These are phyloP conservation scores for Fusarium pseudocircinatum DNA, from an alignment of 2,329 filamentous ascomycete species.

Conservation along the genomic window DNA sequence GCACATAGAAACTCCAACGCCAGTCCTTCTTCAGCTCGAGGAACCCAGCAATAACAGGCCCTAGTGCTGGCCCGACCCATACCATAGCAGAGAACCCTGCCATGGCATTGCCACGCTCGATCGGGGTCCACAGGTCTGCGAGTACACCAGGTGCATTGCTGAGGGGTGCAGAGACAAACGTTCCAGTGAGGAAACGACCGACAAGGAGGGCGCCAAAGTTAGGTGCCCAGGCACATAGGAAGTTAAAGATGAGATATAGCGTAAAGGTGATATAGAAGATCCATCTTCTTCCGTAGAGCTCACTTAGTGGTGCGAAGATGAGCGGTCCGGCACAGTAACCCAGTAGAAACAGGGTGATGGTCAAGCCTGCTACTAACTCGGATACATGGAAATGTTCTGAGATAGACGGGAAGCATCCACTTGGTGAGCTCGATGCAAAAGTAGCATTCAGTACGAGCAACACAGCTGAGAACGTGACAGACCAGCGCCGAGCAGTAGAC, in stretches of 20 bases:
- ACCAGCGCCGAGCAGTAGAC: slow-evolving; percentile 2
- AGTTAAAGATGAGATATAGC: slow-evolving; percentile 77
- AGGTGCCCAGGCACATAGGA: slow-evolving; percentile 76
- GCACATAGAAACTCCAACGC: slow-evolving; percentile 53
- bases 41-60: slow-evolving; percentile 70
- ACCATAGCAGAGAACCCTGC: slow-evolving; percentile 81
- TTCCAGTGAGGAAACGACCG: slow-evolving; percentile 79
- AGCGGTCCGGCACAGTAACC: slow-evolving; percentile 72
- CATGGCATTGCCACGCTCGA: slow-evolving; percentile 84
- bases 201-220: slow-evolving; percentile 79
- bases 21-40: slow-evolving; percentile 73
- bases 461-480: slow-evolving; percentile 13
- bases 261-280: slow-evolving; percentile 66
- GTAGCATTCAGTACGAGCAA: slow-evolving; percentile 23
- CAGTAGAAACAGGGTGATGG: slow-evolving; percentile 33
- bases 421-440: slow-evolving; percentile 23
- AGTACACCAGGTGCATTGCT: slow-evolving; percentile 82
- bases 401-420: slow-evolving; percentile 20
- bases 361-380: slow-evolving; percentile 18
- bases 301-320: slow-evolving; percentile 78
- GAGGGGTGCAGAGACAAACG: slow-evolving; percentile 83
- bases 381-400: slow-evolving; percentile 21
- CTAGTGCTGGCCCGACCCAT: slow-evolving; percentile 72
- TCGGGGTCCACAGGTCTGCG: slow-evolving; percentile 79
- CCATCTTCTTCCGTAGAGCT: slow-evolving; percentile 73